A percentile compares a stretch with the other conserved stretches of the same genome.
These are phyloP conservation scores for Lipomyces anomalus DNA, from an alignment of 805 yeast species.

Conservation along the genomic window DNA sequence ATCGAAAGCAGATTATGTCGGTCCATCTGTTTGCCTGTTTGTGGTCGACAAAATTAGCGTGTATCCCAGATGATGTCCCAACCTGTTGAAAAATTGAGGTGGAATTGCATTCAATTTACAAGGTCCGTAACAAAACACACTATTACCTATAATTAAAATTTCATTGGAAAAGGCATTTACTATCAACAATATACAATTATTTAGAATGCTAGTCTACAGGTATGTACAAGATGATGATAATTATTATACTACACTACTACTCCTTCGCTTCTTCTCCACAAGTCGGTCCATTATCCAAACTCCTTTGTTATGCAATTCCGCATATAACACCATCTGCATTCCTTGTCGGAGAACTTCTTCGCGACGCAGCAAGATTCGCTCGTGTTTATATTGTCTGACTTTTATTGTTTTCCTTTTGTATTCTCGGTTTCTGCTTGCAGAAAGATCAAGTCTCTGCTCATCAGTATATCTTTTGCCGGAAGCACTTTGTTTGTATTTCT, in stretches of 20 bases:
- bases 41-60: slow-evolving; percentile 10
- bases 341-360: background rate
- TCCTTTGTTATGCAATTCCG: background rate
- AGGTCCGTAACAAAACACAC: too few species aligned
- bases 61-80: too few species aligned
- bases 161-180: too few species aligned
- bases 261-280: background rate
- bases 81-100: too few species aligned
- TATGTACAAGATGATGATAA: background rate
- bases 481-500: background rate
- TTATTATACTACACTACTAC: background rate
- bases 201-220: too few species aligned
- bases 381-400: background rate
- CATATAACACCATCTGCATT: background rate
- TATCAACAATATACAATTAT: too few species aligned
- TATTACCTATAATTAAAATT: too few species aligned
- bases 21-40: slow-evolving; percentile 3
- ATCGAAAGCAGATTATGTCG: background rate
- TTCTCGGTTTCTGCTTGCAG: background rate
- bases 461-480: too few species aligned
- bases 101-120: too few species aligned
- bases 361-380: background rate
- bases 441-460: too few species aligned
- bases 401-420: too few species aligned
- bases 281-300: background rate